Base-by-base conservation (phyloP, 768 basidiomycete genomes). In the Cyclocybe cylindracea region DNA sequence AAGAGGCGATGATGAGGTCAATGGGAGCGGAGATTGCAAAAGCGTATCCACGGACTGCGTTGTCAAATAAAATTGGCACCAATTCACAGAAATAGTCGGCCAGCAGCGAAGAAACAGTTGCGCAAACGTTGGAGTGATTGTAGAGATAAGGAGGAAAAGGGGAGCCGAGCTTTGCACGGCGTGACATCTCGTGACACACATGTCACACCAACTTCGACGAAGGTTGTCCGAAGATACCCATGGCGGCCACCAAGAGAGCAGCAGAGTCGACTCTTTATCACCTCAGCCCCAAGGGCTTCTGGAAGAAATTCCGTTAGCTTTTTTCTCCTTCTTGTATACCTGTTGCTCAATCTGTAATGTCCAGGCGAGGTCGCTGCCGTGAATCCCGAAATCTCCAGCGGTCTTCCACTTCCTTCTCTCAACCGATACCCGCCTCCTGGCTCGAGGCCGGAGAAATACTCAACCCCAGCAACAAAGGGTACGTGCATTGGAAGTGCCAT, bases 221-320 rank as follows among this genome's bases (percentile, higher is more conserved):
- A 7, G 47, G 11, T 46, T 56, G 41, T 53, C 61, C 63, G 62
- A 58, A 48, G 54, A 60, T 50, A 56, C 59, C 67, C 67, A 89
- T 89, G 86, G 24, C 24, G 24, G 84, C 88, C 51, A 79, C 80
- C 54, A 89, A 83, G 75, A 91, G 85, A 72, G 84, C 78, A 29
- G 91, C 92, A 57, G 92, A 97, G 65, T 86, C 88, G 35, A 94
- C 91, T 2, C 79, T 93, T 40, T 97, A 97, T 71, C 94, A 97
- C 66, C 82, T 93, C 61, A 84, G 82, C 62, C 86, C 89, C 19
- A 85, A 87, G 70, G 94, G 94, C 7, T 95, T 96, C 68, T 96
- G 94, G 94, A 96, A 95, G 83, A 93, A 89, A 76, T 93, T 97
- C 65, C 84, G 94, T 94, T 61, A 53, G 91, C 78, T 55, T 36